These are phyloP conservation scores for Populus simonii DNA, from an alignment of 345 rosid species.

Conservation along the genomic window DNA sequence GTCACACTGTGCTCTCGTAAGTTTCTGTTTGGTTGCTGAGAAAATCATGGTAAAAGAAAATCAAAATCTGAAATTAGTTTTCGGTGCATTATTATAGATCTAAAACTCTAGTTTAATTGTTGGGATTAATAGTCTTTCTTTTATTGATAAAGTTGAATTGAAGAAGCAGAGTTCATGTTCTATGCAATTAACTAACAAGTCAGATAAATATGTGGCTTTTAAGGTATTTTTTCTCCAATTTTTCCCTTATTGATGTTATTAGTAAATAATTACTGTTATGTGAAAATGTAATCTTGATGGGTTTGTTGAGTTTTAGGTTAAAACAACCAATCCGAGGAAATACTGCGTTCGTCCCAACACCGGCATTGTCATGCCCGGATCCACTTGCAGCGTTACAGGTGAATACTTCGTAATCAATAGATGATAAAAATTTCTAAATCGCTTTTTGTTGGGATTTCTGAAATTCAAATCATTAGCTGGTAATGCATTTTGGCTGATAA, in stretches of 20 bases:
- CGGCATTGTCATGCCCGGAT: slow-evolving; percentile 63
- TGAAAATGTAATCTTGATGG: background rate
- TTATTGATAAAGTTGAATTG: slow-evolving; percentile 54
- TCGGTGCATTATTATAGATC: background rate
- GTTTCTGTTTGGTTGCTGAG: slow-evolving; percentile 5
- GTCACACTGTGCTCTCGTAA: background rate
- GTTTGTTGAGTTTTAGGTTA: slow-evolving; percentile 46
- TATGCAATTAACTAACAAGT: slow-evolving; percentile 72
- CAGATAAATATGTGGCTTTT: slow-evolving; percentile 59
- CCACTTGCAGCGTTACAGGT: slow-evolving; percentile 68
- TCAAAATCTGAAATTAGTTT: background rate
- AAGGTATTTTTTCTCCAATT: slow-evolving; percentile 41
- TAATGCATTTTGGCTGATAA: background rate
- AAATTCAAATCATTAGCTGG: background rate
- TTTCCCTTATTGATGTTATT: background rate
- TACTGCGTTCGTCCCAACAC: slow-evolving; percentile 85
- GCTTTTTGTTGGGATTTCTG: background rate
- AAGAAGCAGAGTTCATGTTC: slow-evolving; percentile 79
- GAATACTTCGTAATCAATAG: slow-evolving; percentile 1
- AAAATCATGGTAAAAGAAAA: background rate
- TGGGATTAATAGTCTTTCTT: too few species aligned
- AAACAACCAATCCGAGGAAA: slow-evolving; percentile 82
- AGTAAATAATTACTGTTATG: background rate
- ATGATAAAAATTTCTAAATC: background rate
- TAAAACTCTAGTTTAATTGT: background rate